Evolutionary conservation across 1,139 yeast genomes (phyloP), one percentile per base, ranked within the genome.

Genomic region (Hansenula sp.): DNA sequence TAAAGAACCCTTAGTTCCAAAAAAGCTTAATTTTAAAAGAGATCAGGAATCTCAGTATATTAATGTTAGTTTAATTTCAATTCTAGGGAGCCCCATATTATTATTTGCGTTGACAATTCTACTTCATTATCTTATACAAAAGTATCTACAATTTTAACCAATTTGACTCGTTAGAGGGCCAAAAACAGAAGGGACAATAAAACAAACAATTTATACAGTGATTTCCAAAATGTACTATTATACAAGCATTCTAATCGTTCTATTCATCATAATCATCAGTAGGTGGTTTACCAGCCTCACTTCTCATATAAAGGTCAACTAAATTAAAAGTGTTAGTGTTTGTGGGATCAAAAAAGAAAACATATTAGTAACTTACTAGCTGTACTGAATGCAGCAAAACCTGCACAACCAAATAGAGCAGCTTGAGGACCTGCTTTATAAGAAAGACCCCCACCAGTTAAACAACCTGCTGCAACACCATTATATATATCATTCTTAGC

Each of bases 381-480:
- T 10, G 95, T 82, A 43, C 95, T 84, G 61, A 92, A 92, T 4
- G 95, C 96, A 14, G 98, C 97, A 69, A 92, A 92, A 13, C 97
- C 98, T 26, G 95, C 97, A 70, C 97, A 92, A 2, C 98, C 98
- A 44, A 90, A 63, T 27, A 79, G 55, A 0, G 96, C 95, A 25
- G 96, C 95, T 56, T 83, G 90, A 2, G 98, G 98, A 1, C 98
- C 98, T 32, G 92, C 80, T 59, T 85, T 87, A 50, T 86, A 75
- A 3, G 97, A 95, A 44, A 92, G 73, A 0, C 96, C 97, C 38
- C 97, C 98, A 34, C 97, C 98, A 0, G 98, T 92, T 41, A 90
- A 70, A 64, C 97, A 92, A 2, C 98, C 98, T 5, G 98, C 97
- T 40, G 79, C 73, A 3, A 87, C 79, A 36, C 97, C 97, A 59